These are phyloP conservation scores for Exophiala spinifera DNA, from an alignment of 2,329 filamentous ascomycete species.

Conservation along the genomic window DNA sequence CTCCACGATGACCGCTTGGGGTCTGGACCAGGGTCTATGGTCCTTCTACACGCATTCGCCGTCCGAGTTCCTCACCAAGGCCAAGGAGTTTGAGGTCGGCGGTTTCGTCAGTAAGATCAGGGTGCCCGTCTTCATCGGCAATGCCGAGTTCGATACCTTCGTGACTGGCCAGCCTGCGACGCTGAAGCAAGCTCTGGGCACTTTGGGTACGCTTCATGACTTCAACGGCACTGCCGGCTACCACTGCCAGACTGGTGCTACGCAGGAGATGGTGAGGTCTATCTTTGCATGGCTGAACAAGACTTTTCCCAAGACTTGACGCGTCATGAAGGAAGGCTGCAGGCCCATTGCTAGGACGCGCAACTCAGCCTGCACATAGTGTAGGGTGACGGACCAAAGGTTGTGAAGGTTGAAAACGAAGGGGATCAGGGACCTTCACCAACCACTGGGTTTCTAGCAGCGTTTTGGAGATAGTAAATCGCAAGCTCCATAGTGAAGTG, in stretches of 20 bases:
- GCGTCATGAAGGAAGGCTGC: no score
- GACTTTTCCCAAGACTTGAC: background rate
- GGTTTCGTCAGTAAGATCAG: constrained; percentile 26
- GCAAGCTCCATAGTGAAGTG: no score
- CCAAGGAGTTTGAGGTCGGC: constrained; percentile 22
- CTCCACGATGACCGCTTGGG: constrained; percentile 32
- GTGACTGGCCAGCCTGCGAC: constrained; percentile 24
- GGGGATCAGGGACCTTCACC: no score
- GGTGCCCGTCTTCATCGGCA: constrained; percentile 28
- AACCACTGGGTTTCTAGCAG: no score
- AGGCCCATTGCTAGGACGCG: no score
- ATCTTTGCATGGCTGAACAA: constrained; percentile 5
- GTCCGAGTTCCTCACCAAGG: constrained; percentile 30
- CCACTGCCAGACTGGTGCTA: constrained; percentile 28
- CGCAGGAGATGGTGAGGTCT: background rate
- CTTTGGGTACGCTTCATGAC: constrained; percentile 23
- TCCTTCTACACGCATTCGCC: constrained; percentile 33
- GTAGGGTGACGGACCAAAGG: no score
- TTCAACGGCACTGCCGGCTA: constrained; percentile 28
- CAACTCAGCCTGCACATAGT: no score
- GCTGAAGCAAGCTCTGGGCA: constrained; percentile 23
- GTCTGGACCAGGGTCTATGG: constrained; percentile 37
- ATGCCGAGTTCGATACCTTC: constrained; percentile 26
- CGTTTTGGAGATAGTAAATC: no score
- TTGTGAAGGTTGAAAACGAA: no score